These are phyloP conservation scores for Mesostigma viride DNA, from an alignment of 139 green algal genomes.

Conservation along the genomic window DNA sequence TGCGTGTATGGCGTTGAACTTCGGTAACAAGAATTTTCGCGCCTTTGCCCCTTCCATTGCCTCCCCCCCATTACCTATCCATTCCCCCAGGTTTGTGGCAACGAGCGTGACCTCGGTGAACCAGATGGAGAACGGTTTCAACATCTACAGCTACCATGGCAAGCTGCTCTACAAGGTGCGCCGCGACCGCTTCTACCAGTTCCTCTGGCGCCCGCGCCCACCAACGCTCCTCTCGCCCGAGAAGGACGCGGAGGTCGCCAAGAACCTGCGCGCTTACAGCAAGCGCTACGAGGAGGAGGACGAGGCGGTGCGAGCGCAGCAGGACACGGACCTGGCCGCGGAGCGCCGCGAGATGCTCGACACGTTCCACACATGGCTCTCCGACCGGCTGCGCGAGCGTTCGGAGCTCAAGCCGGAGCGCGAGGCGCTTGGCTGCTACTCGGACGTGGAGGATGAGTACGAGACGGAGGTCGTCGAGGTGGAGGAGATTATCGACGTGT, in stretches of 20 bases:
- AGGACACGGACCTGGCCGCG: slow-evolving; percentile 44
- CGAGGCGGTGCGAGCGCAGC: slow-evolving; percentile 54
- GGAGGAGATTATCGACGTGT: slow-evolving; percentile 33
- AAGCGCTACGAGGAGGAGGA: slow-evolving; percentile 91
- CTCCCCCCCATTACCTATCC: no score
- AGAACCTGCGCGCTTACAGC: slow-evolving; percentile 83
- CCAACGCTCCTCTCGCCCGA: slow-evolving; percentile 67
- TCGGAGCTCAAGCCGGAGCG: slow-evolving; percentile 43
- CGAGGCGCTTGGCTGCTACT: background rate
- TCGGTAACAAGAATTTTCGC: no score
- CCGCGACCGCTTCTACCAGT: slow-evolving; percentile 83
- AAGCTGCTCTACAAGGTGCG: slow-evolving; percentile 64
- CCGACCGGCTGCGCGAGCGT: background rate
- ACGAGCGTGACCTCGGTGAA: slow-evolving; percentile 73
- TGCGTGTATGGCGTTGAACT: no score
- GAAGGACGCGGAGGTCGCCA: slow-evolving; percentile 77
- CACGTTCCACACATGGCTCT: background rate
- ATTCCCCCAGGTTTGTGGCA: slow-evolving; percentile 67
- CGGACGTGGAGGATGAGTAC: slow-evolving; percentile 34
- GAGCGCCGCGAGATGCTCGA: background rate
- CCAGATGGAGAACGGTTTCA: slow-evolving; percentile 96
- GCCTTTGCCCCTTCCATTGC: no score
- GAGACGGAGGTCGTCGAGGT: slow-evolving; percentile 34
- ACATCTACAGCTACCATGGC: slow-evolving; percentile 86
- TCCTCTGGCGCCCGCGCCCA: slow-evolving; percentile 83